These are phyloP conservation scores for Monosporascus sp. DNA, from an alignment of 2,329 filamentous ascomycete genomes.

Conservation along the genomic window DNA sequence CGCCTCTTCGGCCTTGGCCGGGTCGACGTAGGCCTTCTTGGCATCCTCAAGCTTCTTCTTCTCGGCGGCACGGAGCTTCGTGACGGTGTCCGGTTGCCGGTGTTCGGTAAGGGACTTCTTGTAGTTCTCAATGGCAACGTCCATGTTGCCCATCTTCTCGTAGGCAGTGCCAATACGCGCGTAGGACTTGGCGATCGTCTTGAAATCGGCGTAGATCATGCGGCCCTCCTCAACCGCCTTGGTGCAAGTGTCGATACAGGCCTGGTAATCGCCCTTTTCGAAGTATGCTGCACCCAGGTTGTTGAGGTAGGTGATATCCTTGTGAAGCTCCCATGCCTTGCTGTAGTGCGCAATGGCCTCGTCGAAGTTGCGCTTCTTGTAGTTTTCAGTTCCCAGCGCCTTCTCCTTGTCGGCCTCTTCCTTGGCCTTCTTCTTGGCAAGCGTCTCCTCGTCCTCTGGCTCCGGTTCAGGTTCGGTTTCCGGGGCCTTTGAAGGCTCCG, in stretches of 20 bases:
- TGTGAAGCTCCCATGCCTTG: slow-evolving; percentile 90
- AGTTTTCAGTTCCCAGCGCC: slow-evolving; percentile 85
- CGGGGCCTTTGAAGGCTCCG: slow-evolving; percentile 39
- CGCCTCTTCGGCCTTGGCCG: slow-evolving; percentile 88
- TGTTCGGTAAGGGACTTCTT: slow-evolving; percentile 93
- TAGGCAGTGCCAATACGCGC: slow-evolving; percentile 91
- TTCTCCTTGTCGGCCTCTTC: slow-evolving; percentile 92
- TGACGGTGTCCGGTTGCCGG: slow-evolving; percentile 87
- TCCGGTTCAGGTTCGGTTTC: slow-evolving; percentile 60
- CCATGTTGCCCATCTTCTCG: slow-evolving; percentile 79
- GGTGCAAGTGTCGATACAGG: slow-evolving; percentile 78
- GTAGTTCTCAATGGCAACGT: slow-evolving; percentile 81
- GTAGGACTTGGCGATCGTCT: slow-evolving; percentile 97
- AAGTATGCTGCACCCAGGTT: slow-evolving; percentile 92
- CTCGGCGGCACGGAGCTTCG: slow-evolving; percentile 87
- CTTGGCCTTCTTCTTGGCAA: slow-evolving; percentile 84
- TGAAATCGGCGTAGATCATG: slow-evolving; percentile 89
- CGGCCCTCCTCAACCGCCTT: slow-evolving; percentile 88
- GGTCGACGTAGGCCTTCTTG: slow-evolving; percentile 78
- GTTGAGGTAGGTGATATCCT: slow-evolving; percentile 97
- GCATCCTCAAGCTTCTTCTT: slow-evolving; percentile 75
- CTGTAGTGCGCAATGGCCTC: slow-evolving; percentile 89
- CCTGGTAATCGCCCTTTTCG: slow-evolving; percentile 92
- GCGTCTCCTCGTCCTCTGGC: slow-evolving; percentile 72
- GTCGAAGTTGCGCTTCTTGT: slow-evolving; percentile 98